These are phyloP conservation scores for Hericium alpestre DNA, from an alignment of 768 basidiomycete species.

Conservation along the genomic window DNA sequence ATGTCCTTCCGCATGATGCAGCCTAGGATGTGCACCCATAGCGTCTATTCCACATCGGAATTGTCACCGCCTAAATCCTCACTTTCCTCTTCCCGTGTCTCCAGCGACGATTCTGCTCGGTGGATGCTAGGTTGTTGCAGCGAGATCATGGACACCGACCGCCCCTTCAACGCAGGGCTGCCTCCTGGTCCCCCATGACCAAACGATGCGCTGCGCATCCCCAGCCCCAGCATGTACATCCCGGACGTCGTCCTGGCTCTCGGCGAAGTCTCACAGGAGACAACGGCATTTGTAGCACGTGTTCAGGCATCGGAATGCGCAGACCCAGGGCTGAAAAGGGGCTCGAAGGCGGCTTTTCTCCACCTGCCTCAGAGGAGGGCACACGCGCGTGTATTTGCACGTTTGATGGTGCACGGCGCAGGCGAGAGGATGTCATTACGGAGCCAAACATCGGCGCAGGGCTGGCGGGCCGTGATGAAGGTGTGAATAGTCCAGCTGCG, in stretches of 20 bases:
- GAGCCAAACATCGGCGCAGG: conserved; percentile 54
- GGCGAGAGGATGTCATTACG: conserved; percentile 55
- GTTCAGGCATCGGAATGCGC: conserved; percentile 50
- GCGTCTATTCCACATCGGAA: no score
- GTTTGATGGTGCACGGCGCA: conserved; percentile 37
- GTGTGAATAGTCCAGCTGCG: conserved; percentile 43
- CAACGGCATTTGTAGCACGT: conserved; percentile 13
- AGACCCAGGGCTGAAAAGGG: conserved; percentile 39
- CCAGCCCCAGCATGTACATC: conserved; percentile 56
- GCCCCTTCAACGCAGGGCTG: not conserved
- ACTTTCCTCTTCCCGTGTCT: no score
- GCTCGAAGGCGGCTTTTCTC: conserved; percentile 4
- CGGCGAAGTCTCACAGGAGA: conserved; percentile 17
- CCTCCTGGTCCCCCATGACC: not conserved
- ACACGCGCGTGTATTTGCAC: conserved; percentile 17
- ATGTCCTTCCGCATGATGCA: no score
- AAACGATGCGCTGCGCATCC: conserved; percentile 31
- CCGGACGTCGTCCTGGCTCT: conserved; percentile 43
- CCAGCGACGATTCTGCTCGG: no score
- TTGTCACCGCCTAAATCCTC: no score
- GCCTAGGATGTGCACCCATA: no score
- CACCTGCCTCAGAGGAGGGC: conserved; percentile 4
- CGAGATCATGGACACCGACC: not conserved
- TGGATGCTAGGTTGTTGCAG: not conserved
- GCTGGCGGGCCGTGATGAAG: conserved; percentile 30